These are phyloP conservation scores for Pythium vanterpoolii DNA, from an alignment of 352 stramenopile genomes.

Conservation along the genomic window DNA sequence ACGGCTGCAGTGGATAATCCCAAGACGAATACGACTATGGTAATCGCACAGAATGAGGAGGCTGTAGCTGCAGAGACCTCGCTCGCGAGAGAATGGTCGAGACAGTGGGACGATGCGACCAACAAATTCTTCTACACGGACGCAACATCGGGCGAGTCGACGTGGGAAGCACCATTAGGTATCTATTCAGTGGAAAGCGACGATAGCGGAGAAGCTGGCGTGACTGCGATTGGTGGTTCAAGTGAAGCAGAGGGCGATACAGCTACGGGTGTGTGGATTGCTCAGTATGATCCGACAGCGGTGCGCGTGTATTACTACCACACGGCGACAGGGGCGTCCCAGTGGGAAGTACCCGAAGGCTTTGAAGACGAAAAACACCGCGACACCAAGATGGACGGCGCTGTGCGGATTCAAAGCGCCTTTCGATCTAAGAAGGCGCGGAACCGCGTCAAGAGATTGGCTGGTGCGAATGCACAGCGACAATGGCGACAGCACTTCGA, in stretches of 20 bases:
- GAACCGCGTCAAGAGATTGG: constrained; percentile 30
- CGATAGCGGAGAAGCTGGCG: background rate
- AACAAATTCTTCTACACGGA: constrained; percentile 25
- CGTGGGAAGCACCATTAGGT: constrained; percentile 25
- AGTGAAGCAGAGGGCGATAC: background rate
- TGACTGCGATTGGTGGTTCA: background rate
- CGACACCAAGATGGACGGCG: constrained; percentile 34
- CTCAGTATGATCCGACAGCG: constrained; percentile 43
- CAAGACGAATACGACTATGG: background rate
- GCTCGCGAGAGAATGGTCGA: background rate
- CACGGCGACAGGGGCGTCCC: constrained; percentile 27
- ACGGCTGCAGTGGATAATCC: background rate
- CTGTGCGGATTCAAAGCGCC: constrained; percentile 54
- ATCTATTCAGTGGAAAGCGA: background rate
- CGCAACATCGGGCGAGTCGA: constrained; percentile 19
- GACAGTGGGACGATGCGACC: constrained; percentile 4
- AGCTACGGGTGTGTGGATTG: constrained; percentile 31
- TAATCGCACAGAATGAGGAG: background rate
- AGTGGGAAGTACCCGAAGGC: constrained; percentile 41
- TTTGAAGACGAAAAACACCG: constrained; percentile 29
- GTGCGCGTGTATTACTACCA: constrained; percentile 53
- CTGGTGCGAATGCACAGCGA: background rate
- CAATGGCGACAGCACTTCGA: constrained; percentile 48
- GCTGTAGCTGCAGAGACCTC: background rate
- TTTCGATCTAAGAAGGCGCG: constrained; percentile 42